A percentile compares a stretch with the other conserved stretches of the same genome.
Conservation (phyloP, 768 basidiomycete genomes). For the Tubosaeta sp. region DNA sequence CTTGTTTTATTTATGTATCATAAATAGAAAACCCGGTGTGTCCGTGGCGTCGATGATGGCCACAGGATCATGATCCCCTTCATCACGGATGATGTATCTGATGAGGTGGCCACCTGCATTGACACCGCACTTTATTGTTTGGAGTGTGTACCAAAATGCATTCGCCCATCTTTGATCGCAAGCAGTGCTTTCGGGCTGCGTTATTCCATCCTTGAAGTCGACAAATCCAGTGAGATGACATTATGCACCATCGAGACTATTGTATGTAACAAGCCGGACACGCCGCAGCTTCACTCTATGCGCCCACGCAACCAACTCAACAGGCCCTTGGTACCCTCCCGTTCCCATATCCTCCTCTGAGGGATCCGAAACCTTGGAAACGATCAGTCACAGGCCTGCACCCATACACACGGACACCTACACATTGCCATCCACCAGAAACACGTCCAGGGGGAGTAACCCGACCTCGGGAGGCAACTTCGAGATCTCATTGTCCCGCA, state of each 20-base stretch:
- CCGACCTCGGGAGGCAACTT: slow-evolving; percentile 69
- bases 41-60: neutral
- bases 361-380: slow-evolving; percentile 71
- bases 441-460: slow-evolving; percentile 70
- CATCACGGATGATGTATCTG: neutral
- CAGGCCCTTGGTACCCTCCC: slow-evolving; percentile 80
- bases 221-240: neutral
- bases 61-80: neutral
- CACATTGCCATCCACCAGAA: slow-evolving; percentile 83
- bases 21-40: no score
- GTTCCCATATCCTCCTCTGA: slow-evolving; percentile 77
- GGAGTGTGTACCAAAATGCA: neutral
- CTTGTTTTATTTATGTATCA: neutral
- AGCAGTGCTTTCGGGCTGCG: neutral
- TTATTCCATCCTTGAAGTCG: neutral
- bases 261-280: neutral
- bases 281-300: slow-evolving; percentile 45
- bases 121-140: neutral
- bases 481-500: slow-evolving; percentile 77
- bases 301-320: slow-evolving; percentile 75
- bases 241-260: neutral
- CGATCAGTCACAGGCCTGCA: neutral
- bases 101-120: neutral
- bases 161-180: neutral
- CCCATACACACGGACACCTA: slow-evolving; percentile 36